phyloP scores from a whole-genome alignment of 179 eudicot species.

The Heliamphora pulchella region DNA sequence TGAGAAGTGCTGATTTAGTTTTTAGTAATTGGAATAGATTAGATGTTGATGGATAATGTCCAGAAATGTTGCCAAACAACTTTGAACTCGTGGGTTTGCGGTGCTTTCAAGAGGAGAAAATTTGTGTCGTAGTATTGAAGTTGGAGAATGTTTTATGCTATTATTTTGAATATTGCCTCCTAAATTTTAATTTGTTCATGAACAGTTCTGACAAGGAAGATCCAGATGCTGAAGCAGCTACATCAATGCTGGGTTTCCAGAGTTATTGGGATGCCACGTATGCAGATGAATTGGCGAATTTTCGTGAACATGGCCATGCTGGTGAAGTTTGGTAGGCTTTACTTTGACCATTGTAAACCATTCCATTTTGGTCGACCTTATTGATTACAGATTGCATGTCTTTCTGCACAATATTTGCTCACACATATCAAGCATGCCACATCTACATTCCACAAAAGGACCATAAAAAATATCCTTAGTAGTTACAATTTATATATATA shows the following conservation, averaged over 20 bases:
- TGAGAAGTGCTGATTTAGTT: not conserved
- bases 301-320: constrained; percentile 89
- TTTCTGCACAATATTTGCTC: too few relatives aligned
- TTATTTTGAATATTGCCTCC: not conserved
- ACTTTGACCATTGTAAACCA: not conserved
- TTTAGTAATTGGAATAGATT: not conserved
- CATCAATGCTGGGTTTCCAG: constrained; percentile 92
- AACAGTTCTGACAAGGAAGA: constrained; percentile 89
- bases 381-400: too few relatives aligned
- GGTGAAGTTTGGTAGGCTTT: constrained; percentile 89
- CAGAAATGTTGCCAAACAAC: not conserved
- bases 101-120: not conserved
- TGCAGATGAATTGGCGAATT: constrained; percentile 77
- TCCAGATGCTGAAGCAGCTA: constrained; percentile 61
- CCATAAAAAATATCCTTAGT: not conserved
- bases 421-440: too few relatives aligned
- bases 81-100: not conserved
- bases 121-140: not conserved
- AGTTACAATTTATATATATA: not conserved
- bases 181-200: not conserved
- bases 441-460: not conserved
- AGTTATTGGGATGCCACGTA: constrained; percentile 94
- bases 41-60: not conserved
- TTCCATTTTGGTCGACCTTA: too few relatives aligned
- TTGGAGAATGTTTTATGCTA: not conserved